Conservation (phyloP, 2,329 filamentous ascomycete species). For the Fusarium floridanum region DNA sequence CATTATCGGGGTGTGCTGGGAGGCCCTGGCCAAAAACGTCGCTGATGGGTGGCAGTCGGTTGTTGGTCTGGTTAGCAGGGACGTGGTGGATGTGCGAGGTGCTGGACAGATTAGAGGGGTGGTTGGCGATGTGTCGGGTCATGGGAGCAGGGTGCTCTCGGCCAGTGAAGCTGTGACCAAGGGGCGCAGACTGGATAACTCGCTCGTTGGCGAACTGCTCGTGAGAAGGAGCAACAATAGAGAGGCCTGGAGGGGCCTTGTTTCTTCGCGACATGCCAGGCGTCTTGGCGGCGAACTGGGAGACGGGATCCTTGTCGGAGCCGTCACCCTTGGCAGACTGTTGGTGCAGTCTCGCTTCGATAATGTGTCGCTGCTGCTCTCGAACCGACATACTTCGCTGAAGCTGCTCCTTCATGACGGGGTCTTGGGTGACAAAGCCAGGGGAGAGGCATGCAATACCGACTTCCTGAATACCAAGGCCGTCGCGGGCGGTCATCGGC, state of each 20-base stretch:
- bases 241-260: slow-evolving; percentile 88
- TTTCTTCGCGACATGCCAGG: slow-evolving; percentile 80
- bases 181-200: slow-evolving; percentile 95
- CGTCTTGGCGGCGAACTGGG: slow-evolving; percentile 73
- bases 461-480: slow-evolving; percentile 88
- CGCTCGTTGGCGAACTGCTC: slow-evolving; percentile 93
- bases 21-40: slow-evolving; percentile 93
- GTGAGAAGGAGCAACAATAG: slow-evolving; percentile 94
- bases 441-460: slow-evolving; percentile 95
- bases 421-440: slow-evolving; percentile 95
- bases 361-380: slow-evolving; percentile 94
- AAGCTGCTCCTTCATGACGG: slow-evolving; percentile 94
- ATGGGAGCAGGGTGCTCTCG: slow-evolving; percentile 83
- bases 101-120: slow-evolving; percentile 84
- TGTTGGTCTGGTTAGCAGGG: slow-evolving; percentile 88
- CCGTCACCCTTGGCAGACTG: slow-evolving; percentile 84
- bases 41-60: slow-evolving; percentile 91
- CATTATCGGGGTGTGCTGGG: slow-evolving; percentile 70
- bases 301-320: slow-evolving; percentile 66
- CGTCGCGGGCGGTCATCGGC: slow-evolving; percentile 83
- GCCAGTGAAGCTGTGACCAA: slow-evolving; percentile 95
- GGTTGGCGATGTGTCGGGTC: slow-evolving; percentile 83
- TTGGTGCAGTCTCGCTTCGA: slow-evolving; percentile 90
- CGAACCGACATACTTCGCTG: slow-evolving; percentile 93
- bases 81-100: slow-evolving; percentile 93